Evolutionary conservation across 441 rosid genomes (phyloP).

Genomic region (Aquilaria agallochum): DNA sequence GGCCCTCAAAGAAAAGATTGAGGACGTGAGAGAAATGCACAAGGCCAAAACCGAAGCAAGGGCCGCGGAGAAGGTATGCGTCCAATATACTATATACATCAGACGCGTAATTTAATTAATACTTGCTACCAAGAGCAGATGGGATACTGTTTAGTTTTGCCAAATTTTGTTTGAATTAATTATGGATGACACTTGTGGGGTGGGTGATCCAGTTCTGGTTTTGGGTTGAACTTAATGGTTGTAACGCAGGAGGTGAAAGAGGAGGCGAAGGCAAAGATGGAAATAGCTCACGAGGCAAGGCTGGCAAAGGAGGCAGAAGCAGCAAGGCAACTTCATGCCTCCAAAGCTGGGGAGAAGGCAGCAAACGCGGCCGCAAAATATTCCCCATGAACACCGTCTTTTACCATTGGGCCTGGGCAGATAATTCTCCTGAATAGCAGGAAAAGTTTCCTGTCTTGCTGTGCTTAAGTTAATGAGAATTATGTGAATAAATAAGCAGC

Average conservation of each 20-base stretch:
- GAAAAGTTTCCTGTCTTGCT: too few species aligned
- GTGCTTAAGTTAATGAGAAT: too few species aligned
- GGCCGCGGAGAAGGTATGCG: constrained; percentile 35
- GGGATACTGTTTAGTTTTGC: background rate
- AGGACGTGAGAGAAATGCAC: constrained; percentile 31
- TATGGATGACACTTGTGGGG: background rate
- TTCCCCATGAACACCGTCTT: background rate
- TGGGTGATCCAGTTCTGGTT: background rate
- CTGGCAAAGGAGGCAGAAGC: constrained; percentile 54
- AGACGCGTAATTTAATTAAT: too few species aligned
- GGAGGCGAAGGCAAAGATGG: constrained; percentile 32
- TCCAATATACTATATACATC: background rate
- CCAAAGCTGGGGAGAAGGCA: constrained; percentile 31
- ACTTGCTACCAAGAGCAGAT: too few species aligned
- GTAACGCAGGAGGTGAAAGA: constrained; percentile 38
- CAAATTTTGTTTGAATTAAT: background rate
- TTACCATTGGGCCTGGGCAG: too few species aligned
- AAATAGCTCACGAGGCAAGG: constrained; percentile 45
- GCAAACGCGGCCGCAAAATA: constrained; percentile 26
- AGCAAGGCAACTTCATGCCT: constrained; percentile 40
- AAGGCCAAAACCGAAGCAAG: constrained; percentile 42
- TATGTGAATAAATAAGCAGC: too few species aligned
- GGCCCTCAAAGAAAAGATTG: constrained; percentile 36
- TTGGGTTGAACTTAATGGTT: background rate
- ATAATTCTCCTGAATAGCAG: too few species aligned